Conservation (phyloP, 1,139 yeast species). For the Debaryomyces nepalensis region DNA sequence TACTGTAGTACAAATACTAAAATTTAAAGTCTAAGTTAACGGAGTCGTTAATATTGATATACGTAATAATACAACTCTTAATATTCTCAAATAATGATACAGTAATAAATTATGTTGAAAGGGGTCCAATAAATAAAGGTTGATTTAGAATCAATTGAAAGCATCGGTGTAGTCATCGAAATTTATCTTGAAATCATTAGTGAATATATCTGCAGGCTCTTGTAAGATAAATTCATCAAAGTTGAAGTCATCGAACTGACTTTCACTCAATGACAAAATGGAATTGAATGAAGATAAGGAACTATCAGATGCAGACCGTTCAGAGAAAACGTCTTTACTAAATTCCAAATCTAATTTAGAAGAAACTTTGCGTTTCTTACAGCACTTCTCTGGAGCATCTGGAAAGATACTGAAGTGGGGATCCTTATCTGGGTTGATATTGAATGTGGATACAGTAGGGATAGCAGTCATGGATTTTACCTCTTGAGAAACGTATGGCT, state of each 20-base stretch:
- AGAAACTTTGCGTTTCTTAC: conserved; percentile 15
- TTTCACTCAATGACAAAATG: conserved; percentile 9
- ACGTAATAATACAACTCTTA: neutral
- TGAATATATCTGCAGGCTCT: conserved; percentile 2
- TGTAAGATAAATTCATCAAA: conserved; percentile 6
- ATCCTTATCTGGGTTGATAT: neutral
- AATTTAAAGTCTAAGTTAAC: neutral
- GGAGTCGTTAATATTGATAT: neutral
- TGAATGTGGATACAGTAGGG: conserved; percentile 7
- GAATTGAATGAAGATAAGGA: conserved; percentile 14
- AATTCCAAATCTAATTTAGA: conserved; percentile 12
- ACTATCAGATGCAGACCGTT: conserved; percentile 11
- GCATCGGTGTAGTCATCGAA: conserved; percentile 8
- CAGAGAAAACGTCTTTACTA: neutral
- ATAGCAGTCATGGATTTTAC: conserved; percentile 8
- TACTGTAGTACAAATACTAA: too few species aligned
- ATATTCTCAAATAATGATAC: conserved; percentile 1
- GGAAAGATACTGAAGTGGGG: neutral
- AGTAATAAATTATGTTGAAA: conserved; percentile 2
- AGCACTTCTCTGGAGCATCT: neutral
- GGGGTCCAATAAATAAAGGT: too few species aligned
- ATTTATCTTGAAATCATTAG: neutral
- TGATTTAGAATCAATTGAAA: conserved; percentile 6
- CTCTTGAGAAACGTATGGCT: conserved; percentile 1
- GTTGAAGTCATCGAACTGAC: conserved; percentile 4